Evolutionary conservation across 768 basidiomycete species (phyloP).

Genomic region (Macrocybe gigantea): DNA sequence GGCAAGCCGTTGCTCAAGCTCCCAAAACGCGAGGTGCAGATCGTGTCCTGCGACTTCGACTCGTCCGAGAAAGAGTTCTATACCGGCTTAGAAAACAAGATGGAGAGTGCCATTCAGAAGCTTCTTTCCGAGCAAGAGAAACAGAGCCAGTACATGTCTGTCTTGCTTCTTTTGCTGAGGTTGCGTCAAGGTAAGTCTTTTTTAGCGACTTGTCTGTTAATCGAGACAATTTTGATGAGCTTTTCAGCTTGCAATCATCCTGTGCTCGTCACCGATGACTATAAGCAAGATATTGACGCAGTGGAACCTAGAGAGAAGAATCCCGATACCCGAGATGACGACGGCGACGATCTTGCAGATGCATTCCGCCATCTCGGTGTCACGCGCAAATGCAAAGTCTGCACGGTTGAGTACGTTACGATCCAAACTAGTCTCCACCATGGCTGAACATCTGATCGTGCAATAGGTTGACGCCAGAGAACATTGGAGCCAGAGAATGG

Average conservation of each 20-base stretch:
- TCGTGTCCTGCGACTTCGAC: conserved; percentile 77
- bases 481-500: conserved; percentile 32
- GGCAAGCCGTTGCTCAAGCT: conserved; percentile 82
- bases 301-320: conserved; percentile 58
- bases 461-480: conserved; percentile 30
- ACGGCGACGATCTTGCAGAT: conserved; percentile 69
- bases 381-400: conserved; percentile 71
- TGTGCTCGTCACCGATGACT: conserved; percentile 71
- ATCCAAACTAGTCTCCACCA: not conserved
- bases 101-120: conserved; percentile 62
- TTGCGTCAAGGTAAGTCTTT: conserved; percentile 74
- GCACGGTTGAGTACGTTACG: conserved; percentile 56
- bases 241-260: conserved; percentile 85
- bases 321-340: conserved; percentile 48
- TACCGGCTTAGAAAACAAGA: conserved; percentile 58
- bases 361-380: conserved; percentile 71
- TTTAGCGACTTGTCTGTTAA: not conserved
- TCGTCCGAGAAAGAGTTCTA: conserved; percentile 78
- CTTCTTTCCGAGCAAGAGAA: conserved; percentile 47
- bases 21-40: conserved; percentile 64
- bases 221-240: not conserved
- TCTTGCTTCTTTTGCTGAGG: conserved; percentile 68
- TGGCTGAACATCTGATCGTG: not conserved
- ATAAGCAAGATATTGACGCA: conserved; percentile 68
- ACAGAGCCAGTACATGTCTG: conserved; percentile 61